phyloP scores from a whole-genome alignment of 148 eudicot genomes.

The Rhododendron henanense region DNA sequence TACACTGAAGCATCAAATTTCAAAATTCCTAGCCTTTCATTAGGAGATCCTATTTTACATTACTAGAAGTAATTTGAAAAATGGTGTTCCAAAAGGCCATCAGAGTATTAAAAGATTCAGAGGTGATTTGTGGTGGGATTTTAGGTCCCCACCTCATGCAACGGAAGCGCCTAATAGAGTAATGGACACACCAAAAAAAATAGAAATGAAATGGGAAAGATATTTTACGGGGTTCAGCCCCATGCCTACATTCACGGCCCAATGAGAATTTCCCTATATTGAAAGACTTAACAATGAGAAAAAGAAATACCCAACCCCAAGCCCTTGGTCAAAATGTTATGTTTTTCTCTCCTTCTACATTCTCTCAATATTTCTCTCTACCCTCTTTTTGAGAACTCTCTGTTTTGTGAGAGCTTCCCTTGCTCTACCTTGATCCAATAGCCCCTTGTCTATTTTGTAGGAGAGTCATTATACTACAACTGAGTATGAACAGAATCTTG shows the following conservation, averaged over 20 bases:
- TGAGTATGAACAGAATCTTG: not conserved
- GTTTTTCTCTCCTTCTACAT: not conserved
- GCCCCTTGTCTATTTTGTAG: not conserved
- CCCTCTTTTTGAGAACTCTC: not conserved
- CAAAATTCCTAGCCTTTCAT: not conserved
- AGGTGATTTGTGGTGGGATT: not conserved
- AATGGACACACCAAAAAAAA: not conserved
- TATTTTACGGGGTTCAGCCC: not conserved
- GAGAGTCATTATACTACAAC: not conserved
- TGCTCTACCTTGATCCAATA: not conserved
- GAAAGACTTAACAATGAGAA: not conserved
- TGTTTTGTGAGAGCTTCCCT: not conserved
- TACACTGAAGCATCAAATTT: not conserved
- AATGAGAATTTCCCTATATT: not conserved
- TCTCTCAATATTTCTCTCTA: not conserved
- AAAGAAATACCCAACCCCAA: not conserved
- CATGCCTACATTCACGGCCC: not conserved
- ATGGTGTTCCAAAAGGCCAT: not conserved
- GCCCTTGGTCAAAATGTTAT: not conserved
- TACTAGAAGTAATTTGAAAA: not conserved
- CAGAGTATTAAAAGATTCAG: not conserved
- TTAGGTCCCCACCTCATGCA: not conserved
- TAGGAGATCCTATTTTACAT: not conserved
- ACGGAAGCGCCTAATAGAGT: not conserved
- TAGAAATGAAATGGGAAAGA: not conserved